These are phyloP conservation scores for Aspergillus piperis DNA, from an alignment of 2,329 filamentous ascomycete species.

Conservation along the genomic window DNA sequence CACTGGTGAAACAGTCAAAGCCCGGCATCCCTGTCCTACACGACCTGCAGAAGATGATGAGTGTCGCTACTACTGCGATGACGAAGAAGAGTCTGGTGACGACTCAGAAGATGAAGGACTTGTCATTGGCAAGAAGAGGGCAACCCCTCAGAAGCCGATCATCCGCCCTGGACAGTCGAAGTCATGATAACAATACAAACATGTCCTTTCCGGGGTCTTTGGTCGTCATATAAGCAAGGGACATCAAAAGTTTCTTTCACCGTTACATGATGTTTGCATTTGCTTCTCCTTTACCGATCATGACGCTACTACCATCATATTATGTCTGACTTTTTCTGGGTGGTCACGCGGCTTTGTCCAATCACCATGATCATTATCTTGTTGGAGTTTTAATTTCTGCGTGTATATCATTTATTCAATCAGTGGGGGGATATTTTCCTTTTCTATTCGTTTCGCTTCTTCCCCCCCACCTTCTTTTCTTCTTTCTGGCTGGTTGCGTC, in stretches of 20 bases:
- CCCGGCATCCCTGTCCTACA: conserved; percentile 21
- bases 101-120: conserved; percentile 48
- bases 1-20: conserved; percentile 46
- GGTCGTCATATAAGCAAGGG: neutral
- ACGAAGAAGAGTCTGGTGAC: conserved; percentile 41
- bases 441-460: neutral
- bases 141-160: conserved; percentile 24
- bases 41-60: conserved; percentile 40
- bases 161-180: conserved; percentile 19
- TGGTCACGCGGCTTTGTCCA: neutral
- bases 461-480: neutral
- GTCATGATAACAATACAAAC: conserved; percentile 9
- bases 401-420: conserved; percentile 24
- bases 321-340: neutral
- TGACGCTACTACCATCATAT: neutral
- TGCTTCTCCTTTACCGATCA: neutral
- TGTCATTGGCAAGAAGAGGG: conserved; percentile 41
- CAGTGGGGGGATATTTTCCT: neutral
- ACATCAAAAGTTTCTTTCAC: neutral
- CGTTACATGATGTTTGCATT: neutral
- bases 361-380: neutral
- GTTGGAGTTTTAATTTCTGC: conserved; percentile 12
- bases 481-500: conserved; percentile 11
- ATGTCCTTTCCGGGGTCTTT: neutral
- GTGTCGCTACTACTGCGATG: conserved; percentile 43